Base-by-base conservation (phyloP, 202 grass and related monocot genomes). In the Brachypodium distachyon region DNA sequence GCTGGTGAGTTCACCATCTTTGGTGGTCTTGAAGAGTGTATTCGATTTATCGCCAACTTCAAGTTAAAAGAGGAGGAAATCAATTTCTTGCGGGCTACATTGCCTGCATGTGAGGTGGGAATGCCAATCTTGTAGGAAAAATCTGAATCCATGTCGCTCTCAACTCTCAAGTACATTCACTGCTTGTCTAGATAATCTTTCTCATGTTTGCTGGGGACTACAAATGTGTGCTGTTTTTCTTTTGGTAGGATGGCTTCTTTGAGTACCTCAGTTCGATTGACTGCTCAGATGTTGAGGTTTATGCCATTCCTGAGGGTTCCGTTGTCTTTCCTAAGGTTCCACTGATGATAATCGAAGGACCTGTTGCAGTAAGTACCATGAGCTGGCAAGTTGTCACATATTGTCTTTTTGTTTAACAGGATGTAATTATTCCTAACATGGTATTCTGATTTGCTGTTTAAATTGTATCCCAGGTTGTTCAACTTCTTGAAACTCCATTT, bases 401-500 rank as follows among this genome's bases (percentile, higher is more conserved):
- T 58, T 29, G 16, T 31, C 40, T 42, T 82, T 50, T 71, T 23
- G 19, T 57, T 70, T 25, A 70, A 14, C 29, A 42, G 33, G 52
- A 18, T 37, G 5, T 12, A 61, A 50, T 44, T 77, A 33, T 58
- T 61, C 6, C 12, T 56, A 61, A 41, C 10, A 43, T 36, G 33
- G 6, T 36, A 5, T 42, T 61, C 64, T 2, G 6, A 19, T 76
- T 59, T 70, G 2, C 71, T 16, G 50, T 66, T 46, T 4, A 3
- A 14, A 76, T 54, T 64, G 40, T 50, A 33, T 47, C 40, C 47
- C 79, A 98, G 95, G 91, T 94, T 59, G 62, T 98, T 41, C 95
- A 98, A 61, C 82, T 98, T 69, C 89, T 98, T 70, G 95, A 98
- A 80, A 98, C 95, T 74, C 95, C 95, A 76, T 98, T 98, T 80